phyloP scores from a whole-genome alignment of 164 flowering plant species.

The Platanus orientalis region DNA sequence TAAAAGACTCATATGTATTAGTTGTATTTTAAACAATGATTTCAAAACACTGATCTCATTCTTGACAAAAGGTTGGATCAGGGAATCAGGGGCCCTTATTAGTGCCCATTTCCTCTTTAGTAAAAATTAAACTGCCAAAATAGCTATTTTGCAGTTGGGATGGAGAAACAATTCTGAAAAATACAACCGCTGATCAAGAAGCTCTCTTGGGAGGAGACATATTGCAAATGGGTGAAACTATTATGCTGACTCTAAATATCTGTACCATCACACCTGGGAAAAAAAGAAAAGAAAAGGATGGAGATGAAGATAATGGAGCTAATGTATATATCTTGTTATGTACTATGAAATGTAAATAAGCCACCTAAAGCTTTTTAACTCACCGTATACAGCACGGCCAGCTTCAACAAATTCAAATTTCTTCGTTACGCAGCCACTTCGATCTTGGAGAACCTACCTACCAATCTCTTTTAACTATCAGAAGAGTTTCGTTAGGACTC shows the following conservation, averaged over 20 bases:
- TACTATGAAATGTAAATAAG: background rate
- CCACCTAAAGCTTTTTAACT: conserved; percentile 9
- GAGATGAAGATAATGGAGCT: no score
- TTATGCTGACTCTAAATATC: conserved; percentile 30
- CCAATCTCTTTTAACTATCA: background rate
- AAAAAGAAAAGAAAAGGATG: background rate
- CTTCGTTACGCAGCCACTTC: conserved; percentile 22
- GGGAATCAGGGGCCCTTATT: no score
- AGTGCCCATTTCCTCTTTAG: no score
- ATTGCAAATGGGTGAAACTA: conserved; percentile 33
- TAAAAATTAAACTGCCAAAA: background rate
- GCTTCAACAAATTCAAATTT: conserved; percentile 35
- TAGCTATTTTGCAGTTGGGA: background rate
- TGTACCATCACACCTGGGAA: conserved; percentile 36
- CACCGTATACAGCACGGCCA: conserved; percentile 31
- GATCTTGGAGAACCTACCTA: conserved; percentile 30
- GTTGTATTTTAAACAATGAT: no score
- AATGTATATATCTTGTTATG: background rate
- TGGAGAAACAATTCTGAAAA: background rate
- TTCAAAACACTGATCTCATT: no score
- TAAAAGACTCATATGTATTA: no score
- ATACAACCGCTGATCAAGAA: conserved; percentile 21
- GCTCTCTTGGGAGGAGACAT: conserved; percentile 64
- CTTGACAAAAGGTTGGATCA: no score
- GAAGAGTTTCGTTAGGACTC: no score